phyloP scores from a whole-genome alignment of 129 eudicot species.

The Centella asiatica region DNA sequence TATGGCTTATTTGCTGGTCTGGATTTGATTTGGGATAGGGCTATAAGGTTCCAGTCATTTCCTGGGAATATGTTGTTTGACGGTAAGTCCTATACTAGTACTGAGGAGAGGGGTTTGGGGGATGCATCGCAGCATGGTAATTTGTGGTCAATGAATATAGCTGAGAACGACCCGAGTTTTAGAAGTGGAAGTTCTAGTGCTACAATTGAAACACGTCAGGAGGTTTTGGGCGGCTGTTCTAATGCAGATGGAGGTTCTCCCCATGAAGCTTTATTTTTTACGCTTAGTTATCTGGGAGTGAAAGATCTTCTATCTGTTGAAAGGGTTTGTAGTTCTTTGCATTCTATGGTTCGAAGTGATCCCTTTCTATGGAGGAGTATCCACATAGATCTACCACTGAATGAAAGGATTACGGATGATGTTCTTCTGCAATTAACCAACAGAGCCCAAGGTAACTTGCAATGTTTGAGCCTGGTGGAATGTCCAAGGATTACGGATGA shows the following conservation, averaged over 20 bases:
- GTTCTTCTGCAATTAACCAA: slow-evolving; percentile 54
- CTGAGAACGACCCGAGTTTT: slow-evolving; percentile 16
- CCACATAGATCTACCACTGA: slow-evolving; percentile 63
- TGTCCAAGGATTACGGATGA: slow-evolving; percentile 73
- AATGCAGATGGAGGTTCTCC: slow-evolving; percentile 36
- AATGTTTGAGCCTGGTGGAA: slow-evolving; percentile 63
- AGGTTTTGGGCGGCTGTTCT: slow-evolving; percentile 16
- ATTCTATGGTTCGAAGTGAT: slow-evolving; percentile 44
- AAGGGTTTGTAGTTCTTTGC: slow-evolving; percentile 67
- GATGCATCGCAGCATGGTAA: slow-evolving; percentile 12
- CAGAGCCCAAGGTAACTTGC: slow-evolving; percentile 66
- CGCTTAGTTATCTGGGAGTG: slow-evolving; percentile 56
- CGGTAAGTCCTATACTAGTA: slow-evolving; percentile 15
- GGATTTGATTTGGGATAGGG: slow-evolving; percentile 41
- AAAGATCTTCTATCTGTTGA: slow-evolving; percentile 61
- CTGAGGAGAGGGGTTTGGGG: slow-evolving; percentile 10
- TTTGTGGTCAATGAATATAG: slow-evolving; percentile 6
- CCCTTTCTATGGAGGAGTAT: slow-evolving; percentile 64
- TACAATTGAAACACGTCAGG: slow-evolving; percentile 14
- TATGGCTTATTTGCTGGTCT: slow-evolving; percentile 48
- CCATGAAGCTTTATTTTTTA: slow-evolving; percentile 51
- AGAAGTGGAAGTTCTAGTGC: slow-evolving; percentile 21
- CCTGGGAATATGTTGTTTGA: slow-evolving; percentile 28
- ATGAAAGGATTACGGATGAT: slow-evolving; percentile 67
- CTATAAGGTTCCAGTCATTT: slow-evolving; percentile 39